A percentile compares a stretch with the other conserved stretches of the same genome.
phyloP scores from a whole-genome alignment of 176 grass and related monocot genomes.

The Typha latifolia region DNA sequence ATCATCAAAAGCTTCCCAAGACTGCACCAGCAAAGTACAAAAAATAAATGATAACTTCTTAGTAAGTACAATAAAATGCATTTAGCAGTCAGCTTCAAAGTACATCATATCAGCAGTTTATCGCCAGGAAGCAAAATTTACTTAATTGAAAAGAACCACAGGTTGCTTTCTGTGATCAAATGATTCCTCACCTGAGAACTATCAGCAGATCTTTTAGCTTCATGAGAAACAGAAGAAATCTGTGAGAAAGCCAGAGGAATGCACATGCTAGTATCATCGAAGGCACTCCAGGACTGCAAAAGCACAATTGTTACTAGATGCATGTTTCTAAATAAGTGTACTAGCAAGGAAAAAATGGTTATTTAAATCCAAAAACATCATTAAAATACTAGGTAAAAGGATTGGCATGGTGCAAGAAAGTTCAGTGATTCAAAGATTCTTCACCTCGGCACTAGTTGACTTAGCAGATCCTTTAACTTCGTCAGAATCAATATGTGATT shows the following conservation, averaged over 20 bases:
- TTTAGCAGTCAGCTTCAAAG: background rate
- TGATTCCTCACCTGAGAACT: slow-evolving; percentile 27
- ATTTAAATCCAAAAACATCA: background rate
- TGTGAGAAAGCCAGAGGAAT: slow-evolving; percentile 16
- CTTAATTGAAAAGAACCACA: background rate
- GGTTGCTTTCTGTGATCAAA: background rate
- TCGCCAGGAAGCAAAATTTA: background rate
- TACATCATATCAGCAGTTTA: background rate
- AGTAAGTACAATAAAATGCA: background rate
- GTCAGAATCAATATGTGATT: slow-evolving; percentile 15
- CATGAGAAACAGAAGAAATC: slow-evolving; percentile 10
- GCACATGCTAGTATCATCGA: slow-evolving; percentile 18
- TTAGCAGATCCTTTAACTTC: slow-evolving; percentile 22
- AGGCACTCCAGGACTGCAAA: slow-evolving; percentile 37
- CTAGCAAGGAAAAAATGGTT: background rate
- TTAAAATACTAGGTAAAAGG: background rate
- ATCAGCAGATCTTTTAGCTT: slow-evolving; percentile 22
- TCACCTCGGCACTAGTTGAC: slow-evolving; percentile 43
- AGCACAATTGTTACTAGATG: slow-evolving; percentile 10
- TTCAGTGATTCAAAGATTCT: slow-evolving; percentile 10
- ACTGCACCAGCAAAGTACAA: slow-evolving; percentile 27
- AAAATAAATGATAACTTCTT: background rate
- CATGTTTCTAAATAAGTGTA: background rate
- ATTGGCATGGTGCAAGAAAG: background rate
- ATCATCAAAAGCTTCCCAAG: slow-evolving; percentile 68